Evolutionary conservation across 1,284 basidiomycete species (phyloP).

Genomic region (Gymnopus androsaceus): DNA sequence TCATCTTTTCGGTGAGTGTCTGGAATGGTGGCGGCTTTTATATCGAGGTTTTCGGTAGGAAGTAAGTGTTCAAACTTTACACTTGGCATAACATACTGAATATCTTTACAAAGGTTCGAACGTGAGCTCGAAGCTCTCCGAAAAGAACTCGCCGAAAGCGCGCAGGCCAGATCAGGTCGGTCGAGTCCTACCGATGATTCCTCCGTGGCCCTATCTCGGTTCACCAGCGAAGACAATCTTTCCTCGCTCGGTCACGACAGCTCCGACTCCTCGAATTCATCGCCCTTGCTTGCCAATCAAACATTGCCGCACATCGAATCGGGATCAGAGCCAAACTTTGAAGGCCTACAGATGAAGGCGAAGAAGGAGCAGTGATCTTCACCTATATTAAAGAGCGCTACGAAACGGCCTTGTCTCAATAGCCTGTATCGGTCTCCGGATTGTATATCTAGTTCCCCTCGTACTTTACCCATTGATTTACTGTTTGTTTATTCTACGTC

Average conservation of each 20-base stretch:
- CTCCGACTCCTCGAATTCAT: conserved; percentile 33
- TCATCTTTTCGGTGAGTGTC: conserved; percentile 79
- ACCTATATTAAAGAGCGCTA: neutral
- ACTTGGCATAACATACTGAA: conserved; percentile 8
- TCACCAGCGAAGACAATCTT: conserved; percentile 40
- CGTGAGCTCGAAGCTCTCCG: conserved; percentile 85
- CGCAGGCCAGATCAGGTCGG: conserved; percentile 43
- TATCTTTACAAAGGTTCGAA: conserved; percentile 70
- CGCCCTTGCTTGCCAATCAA: conserved; percentile 8
- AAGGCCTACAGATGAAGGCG: conserved; percentile 2
- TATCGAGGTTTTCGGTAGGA: conserved; percentile 93
- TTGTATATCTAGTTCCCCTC: neutral
- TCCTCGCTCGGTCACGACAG: neutral
- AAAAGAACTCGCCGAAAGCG: conserved; percentile 78
- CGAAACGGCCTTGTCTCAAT: too few species aligned
- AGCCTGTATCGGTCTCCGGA: too few species aligned
- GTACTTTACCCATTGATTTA: neutral
- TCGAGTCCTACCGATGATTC: conserved; percentile 49
- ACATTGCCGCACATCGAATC: conserved; percentile 6
- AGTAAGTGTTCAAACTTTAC: conserved; percentile 53
- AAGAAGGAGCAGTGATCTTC: conserved; percentile 2
- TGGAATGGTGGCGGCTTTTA: conserved; percentile 89
- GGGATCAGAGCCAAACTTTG: conserved; percentile 3
- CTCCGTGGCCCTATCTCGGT: conserved; percentile 25
- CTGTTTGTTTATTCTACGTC: neutral